Percentiles rank a stretch among this genome's conserved stretches.
Evolutionary conservation across 139 green algal genomes (phyloP).

Genomic region (Trebouxia sp.): DNA sequence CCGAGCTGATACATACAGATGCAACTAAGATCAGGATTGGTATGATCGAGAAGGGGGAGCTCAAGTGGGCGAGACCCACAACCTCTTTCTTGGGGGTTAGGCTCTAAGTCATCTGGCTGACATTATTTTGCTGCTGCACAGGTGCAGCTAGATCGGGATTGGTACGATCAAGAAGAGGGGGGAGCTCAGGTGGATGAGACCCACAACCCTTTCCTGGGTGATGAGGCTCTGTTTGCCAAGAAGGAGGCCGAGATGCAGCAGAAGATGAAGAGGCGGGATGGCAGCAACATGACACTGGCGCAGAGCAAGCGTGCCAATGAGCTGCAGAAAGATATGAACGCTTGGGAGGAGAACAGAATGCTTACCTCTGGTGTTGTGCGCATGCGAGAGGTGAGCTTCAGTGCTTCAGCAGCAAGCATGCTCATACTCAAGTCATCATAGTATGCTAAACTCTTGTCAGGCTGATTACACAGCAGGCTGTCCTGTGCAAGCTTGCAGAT

Average conservation of each 20-base stretch:
- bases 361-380: conserved; percentile 85
- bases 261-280: conserved; percentile 74
- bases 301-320: conserved; percentile 82
- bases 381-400: conserved; percentile 61
- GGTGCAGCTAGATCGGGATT: conserved; percentile 30
- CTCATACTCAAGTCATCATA: too few species aligned
- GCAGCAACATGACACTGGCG: conserved; percentile 86
- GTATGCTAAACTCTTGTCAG: too few species aligned
- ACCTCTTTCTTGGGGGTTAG: not conserved
- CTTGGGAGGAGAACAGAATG: conserved; percentile 96
- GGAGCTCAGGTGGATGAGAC: conserved; percentile 61
- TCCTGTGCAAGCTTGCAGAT: too few species aligned
- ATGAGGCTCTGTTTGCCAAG: conserved; percentile 56
- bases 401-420: too few species aligned
- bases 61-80: too few species aligned
- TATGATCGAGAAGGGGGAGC: too few species aligned
- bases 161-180: conserved; percentile 84
- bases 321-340: conserved; percentile 85
- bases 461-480: too few species aligned
- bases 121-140: not conserved
- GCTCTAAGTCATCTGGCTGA: not conserved
- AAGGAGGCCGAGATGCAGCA: conserved; percentile 68
- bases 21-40: too few species aligned
- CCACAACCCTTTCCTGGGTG: conserved; percentile 66
- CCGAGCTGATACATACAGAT: too few species aligned